Percentiles rank a stretch among this genome's conserved stretches.
phyloP scores from a whole-genome alignment of 2,329 filamentous ascomycete species.

The Truncatella angustata region DNA sequence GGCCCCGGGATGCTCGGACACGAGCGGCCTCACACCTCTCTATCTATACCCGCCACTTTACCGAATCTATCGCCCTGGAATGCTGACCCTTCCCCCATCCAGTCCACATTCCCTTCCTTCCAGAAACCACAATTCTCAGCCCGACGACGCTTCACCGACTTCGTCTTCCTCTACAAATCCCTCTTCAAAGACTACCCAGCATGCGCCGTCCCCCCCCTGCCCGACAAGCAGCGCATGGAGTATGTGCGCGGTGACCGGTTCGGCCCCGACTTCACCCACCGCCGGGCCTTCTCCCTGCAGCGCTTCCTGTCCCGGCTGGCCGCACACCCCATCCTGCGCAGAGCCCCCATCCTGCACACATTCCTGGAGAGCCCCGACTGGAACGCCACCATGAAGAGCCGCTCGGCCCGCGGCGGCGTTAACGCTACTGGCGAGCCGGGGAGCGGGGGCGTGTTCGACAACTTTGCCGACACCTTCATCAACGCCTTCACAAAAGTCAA shows the following conservation, averaged over 20 bases:
- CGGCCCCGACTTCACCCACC: slow-evolving; percentile 84
- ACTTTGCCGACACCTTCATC: slow-evolving; percentile 92
- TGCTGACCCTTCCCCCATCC: background rate
- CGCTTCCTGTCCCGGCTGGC: slow-evolving; percentile 86
- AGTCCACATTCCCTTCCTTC: slow-evolving; percentile 95
- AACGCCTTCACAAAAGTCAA: slow-evolving; percentile 97
- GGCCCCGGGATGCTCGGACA: no score
- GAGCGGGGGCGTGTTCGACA: slow-evolving; percentile 80
- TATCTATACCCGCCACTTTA: no score
- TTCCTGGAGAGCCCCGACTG: slow-evolving; percentile 94
- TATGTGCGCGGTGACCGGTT: slow-evolving; percentile 97
- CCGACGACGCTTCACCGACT: slow-evolving; percentile 94
- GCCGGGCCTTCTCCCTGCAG: slow-evolving; percentile 85
- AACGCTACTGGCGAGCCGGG: slow-evolving; percentile 43
- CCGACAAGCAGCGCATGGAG: slow-evolving; percentile 99
- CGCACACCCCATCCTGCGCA: slow-evolving; percentile 83
- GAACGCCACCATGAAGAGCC: slow-evolving; percentile 91
- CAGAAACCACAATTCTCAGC: slow-evolving; percentile 76
- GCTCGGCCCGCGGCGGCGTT: slow-evolving; percentile 63
- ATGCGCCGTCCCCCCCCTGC: slow-evolving; percentile 88
- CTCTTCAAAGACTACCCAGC: slow-evolving; percentile 85
- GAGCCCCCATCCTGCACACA: slow-evolving; percentile 76
- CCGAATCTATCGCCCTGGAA: no score
- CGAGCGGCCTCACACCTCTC: no score
- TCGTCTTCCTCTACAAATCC: slow-evolving; percentile 92